phyloP scores from a whole-genome alignment of 2,329 filamentous ascomycete species.

The Xylariaceae sp. region DNA sequence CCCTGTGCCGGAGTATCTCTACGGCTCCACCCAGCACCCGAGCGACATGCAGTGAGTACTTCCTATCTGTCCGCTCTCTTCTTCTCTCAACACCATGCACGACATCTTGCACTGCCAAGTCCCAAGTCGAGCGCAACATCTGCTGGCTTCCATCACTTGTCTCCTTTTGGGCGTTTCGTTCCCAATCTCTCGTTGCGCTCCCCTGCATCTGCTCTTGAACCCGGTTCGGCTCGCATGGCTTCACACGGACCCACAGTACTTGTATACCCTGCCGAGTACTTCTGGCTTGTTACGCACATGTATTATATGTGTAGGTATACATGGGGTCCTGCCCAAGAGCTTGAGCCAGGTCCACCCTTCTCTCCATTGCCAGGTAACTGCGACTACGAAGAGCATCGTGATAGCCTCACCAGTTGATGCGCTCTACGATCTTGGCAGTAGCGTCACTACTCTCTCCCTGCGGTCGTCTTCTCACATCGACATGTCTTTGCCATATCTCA shows the following conservation, averaged over 20 bases:
- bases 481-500: not conserved
- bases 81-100: conserved; percentile 14
- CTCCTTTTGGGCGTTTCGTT: conserved; percentile 4
- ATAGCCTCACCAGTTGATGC: conserved; percentile 22
- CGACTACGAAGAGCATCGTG: conserved; percentile 11
- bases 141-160: conserved; percentile 13
- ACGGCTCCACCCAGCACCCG: conserved; percentile 48
- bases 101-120: conserved; percentile 13
- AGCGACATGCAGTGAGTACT: conserved; percentile 58
- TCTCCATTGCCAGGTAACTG: conserved; percentile 19
- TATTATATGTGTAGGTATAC: conserved; percentile 4
- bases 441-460: not conserved
- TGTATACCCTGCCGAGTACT: conserved; percentile 5
- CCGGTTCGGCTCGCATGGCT: conserved; percentile 10
- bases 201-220: conserved; percentile 3
- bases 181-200: conserved; percentile 8
- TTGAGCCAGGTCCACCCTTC: conserved; percentile 15
- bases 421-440: conserved; percentile 9
- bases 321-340: conserved; percentile 19
- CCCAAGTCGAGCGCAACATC: conserved; percentile 7
- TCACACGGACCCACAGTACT: conserved; percentile 4
- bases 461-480: not conserved
- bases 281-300: conserved; percentile 1
- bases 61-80: conserved; percentile 26
- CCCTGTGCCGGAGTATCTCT: conserved; percentile 57